A percentile compares a stretch with the other conserved stretches of the same genome.
phyloP scores from a whole-genome alignment of 768 basidiomycete species.

The Lentinula edodes region DNA sequence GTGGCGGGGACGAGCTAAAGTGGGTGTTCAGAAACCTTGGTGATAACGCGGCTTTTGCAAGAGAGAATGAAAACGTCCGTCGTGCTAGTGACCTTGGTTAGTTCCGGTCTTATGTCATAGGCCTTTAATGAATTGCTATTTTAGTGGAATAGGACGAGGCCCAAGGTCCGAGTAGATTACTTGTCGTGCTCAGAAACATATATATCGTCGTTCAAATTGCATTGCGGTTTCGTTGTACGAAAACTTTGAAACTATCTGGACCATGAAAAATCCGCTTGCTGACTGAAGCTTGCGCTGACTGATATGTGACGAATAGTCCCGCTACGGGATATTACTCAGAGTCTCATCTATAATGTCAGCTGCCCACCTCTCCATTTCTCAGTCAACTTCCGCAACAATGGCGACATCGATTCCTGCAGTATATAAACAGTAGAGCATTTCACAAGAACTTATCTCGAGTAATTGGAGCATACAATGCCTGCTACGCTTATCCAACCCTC shows the following conservation, averaged over 20 bases:
- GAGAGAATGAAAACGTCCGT: neutral
- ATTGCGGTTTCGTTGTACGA: neutral
- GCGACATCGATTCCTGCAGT: neutral
- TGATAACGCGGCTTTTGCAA: neutral
- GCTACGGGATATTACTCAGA: neutral
- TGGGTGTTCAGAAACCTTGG: neutral
- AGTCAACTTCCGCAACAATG: neutral
- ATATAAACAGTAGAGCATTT: constrained; percentile 30
- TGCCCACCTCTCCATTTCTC: neutral
- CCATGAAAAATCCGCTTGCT: neutral
- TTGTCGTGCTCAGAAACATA: neutral
- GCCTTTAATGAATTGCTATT: neutral
- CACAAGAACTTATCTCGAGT: constrained; percentile 43
- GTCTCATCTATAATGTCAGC: neutral
- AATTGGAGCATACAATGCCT: constrained; percentile 20
- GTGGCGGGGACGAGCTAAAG: neutral
- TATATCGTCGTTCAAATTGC: neutral
- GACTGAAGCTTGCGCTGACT: neutral
- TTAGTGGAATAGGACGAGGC: neutral
- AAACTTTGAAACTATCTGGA: neutral
- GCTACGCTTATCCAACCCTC: constrained; percentile 2
- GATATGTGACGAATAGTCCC: neutral
- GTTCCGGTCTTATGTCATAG: neutral
- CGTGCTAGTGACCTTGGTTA: neutral
- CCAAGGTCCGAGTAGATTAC: neutral